These are phyloP conservation scores for Penicillium egyptiacum DNA, from an alignment of 495 filamentous ascomycete genomes.

Conservation along the genomic window DNA sequence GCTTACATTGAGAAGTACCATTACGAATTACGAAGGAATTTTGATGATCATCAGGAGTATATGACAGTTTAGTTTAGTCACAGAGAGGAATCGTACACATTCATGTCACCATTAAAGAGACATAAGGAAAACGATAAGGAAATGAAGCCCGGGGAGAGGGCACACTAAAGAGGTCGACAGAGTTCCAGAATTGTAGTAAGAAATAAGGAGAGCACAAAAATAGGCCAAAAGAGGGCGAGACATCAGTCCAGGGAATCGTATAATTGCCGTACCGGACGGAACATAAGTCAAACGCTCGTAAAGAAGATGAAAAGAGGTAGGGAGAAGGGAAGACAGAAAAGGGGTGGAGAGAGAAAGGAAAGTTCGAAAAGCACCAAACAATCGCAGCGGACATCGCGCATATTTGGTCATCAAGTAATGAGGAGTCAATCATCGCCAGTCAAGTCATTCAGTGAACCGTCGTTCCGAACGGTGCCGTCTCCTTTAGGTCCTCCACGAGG, in stretches of 20 bases:
- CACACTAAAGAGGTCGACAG: slow-evolving; percentile 17
- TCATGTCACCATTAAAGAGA: slow-evolving; percentile 32
- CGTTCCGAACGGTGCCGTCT: slow-evolving; percentile 59
- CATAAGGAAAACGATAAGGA: slow-evolving; percentile 19
- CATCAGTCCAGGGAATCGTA: slow-evolving; percentile 11
- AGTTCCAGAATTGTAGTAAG: slow-evolving; percentile 21
- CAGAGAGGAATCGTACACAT: slow-evolving; percentile 29
- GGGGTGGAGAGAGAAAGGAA: slow-evolving; percentile 13
- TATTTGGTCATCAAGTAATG: slow-evolving; percentile 21
- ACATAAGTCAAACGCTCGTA: slow-evolving; percentile 23
- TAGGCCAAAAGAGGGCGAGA: slow-evolving; percentile 20
- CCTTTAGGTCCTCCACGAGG: slow-evolving; percentile 84
- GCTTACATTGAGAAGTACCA: neutral
- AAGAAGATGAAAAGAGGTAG: slow-evolving; percentile 21
- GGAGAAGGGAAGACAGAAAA: slow-evolving; percentile 15
- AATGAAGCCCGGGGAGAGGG: slow-evolving; percentile 5
- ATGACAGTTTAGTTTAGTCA: slow-evolving; percentile 17
- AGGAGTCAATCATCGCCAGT: slow-evolving; percentile 18
- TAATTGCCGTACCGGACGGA: slow-evolving; percentile 29
- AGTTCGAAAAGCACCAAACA: slow-evolving; percentile 16
- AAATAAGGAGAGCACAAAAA: slow-evolving; percentile 18
- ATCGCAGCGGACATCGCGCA: slow-evolving; percentile 18
- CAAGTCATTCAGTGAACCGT: slow-evolving; percentile 40
- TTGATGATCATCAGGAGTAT: slow-evolving; percentile 8
- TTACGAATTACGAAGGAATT: neutral